Base-by-base conservation (phyloP, 2,329 filamentous ascomycete species). In the Diaporthe capsici region DNA sequence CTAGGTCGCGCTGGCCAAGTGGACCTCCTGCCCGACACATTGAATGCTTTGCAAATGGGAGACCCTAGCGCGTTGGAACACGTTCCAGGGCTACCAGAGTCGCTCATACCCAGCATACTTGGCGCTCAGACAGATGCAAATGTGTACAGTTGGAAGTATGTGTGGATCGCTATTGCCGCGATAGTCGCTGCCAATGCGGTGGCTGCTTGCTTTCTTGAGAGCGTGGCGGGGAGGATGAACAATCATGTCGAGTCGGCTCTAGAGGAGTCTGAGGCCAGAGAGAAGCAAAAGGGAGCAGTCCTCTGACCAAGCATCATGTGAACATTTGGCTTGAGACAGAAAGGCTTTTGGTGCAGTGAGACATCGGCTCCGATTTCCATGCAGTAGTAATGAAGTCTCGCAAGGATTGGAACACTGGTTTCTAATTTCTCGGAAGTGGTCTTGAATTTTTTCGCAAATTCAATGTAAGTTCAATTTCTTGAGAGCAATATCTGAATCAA, bases 181-280 rank as follows among this genome's bases (percentile, higher is more conserved):
- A 57, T 75, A 4, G 70, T 75, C 31, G 34, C 60, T 22, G 70
- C 49, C 20, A 75, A 75, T 9, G 61, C 74, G 5, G 6, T 70
- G 9, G 74, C 72, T 28, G 70, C 60, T 34, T 75, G 74, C 25
- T 75, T 75, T 17, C n/a, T 75, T 10, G 58, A 73, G 34, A 71
- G 70, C 13, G 74, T 75, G 31, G 60, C 58, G 9, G 61, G 44
- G 5, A 73, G 37, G 34, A 75, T 75, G 70, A 75, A 75, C 34
- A 58, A 67, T 8, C 74, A 75, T 67, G 37, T 70, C 20, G 74
- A 75, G 70, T 73, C 74, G 15, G 74, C 74, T 22, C 20, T 75
- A 22, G 61, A 75, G 42, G 61, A 73, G n/a, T 73, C 74, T 3
- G 74, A 75, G 39, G 70, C 65, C 8, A 61, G 74, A 31, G 42